phyloP scores from a whole-genome alignment of 192 early-diverging fungal genomes.

The Umbelopsis isabellina region DNA sequence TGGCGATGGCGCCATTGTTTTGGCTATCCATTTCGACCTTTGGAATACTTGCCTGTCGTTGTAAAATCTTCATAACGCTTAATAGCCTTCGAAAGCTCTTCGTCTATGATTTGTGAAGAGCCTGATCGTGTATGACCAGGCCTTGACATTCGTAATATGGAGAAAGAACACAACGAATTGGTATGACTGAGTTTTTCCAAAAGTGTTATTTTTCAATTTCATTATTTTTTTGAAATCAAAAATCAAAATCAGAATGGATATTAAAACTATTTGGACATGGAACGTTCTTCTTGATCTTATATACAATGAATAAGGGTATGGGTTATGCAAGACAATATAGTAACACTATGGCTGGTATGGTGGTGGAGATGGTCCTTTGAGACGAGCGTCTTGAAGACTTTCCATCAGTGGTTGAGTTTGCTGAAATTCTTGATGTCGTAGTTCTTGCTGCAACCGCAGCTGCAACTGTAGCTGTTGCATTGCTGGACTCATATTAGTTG shows the following conservation, averaged over 20 bases:
- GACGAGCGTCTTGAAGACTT: background rate
- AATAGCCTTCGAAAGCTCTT: constrained; percentile 51
- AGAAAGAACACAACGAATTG: background rate
- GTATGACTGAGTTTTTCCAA: background rate
- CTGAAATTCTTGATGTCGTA: constrained; percentile 8
- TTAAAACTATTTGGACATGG: too few relatives aligned
- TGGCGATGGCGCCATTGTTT: background rate
- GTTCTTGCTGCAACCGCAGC: constrained; percentile 15
- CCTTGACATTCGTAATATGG: constrained; percentile 24
- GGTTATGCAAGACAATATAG: background rate
- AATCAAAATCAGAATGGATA: too few relatives aligned
- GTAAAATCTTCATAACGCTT: constrained; percentile 68
- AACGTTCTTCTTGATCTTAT: background rate
- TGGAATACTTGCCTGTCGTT: constrained; percentile 56
- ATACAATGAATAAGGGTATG: constrained; percentile 10
- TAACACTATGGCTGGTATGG: constrained; percentile 22
- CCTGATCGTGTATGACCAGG: constrained; percentile 20
- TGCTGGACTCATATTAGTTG: background rate
- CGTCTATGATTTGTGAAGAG: constrained; percentile 43
- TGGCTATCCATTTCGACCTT: background rate
- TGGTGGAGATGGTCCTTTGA: constrained; percentile 14
- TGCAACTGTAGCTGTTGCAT: constrained; percentile 29
- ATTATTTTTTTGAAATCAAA: too few relatives aligned
- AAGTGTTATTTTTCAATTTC: too few relatives aligned
- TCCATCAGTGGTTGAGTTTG: background rate